phyloP scores from a whole-genome alignment of 1,284 basidiomycete genomes.

The Termitomyces sp. region DNA sequence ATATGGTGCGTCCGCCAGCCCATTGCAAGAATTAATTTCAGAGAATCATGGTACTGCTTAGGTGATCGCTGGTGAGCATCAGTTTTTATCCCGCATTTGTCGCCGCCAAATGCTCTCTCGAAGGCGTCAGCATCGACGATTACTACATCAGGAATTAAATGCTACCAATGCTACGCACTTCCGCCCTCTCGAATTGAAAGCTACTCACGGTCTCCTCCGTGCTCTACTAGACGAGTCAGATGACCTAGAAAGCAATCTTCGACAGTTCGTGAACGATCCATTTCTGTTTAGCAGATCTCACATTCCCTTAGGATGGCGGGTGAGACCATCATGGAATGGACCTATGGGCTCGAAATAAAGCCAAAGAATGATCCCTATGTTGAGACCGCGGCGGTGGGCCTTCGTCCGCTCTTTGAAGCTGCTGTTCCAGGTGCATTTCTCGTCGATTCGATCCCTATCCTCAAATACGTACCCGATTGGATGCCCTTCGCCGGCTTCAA shows the following conservation, averaged over 20 bases:
- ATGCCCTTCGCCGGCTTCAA: slow-evolving; percentile 22
- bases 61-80: slow-evolving; percentile 21
- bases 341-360: slow-evolving; percentile 22
- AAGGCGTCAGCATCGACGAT: slow-evolving; percentile 21
- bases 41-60: neutral
- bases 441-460: slow-evolving; percentile 16
- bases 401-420: slow-evolving; percentile 9
- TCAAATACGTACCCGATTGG: slow-evolving; percentile 17
- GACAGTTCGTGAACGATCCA: slow-evolving; percentile 17
- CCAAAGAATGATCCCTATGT: slow-evolving; percentile 19
- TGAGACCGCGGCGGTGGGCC: slow-evolving; percentile 11
- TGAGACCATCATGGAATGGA: slow-evolving; percentile 17
- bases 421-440: slow-evolving; percentile 21
- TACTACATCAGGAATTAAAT: slow-evolving; percentile 24
- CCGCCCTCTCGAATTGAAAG: slow-evolving; percentile 17
- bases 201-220: slow-evolving; percentile 20
- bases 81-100: neutral
- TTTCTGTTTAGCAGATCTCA: neutral
- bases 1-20: slow-evolving; percentile 18
- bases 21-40: neutral
- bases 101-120: too few species aligned
- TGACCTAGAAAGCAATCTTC: slow-evolving; percentile 18
- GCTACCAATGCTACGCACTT: slow-evolving; percentile 14
- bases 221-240: slow-evolving; percentile 20
- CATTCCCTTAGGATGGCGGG: slow-evolving; percentile 9